Percentiles rank a stretch among this genome's conserved stretches.
These are phyloP conservation scores for Incumbomyces delicatus DNA, from an alignment of 2,329 filamentous ascomycete species.

Conservation along the genomic window DNA sequence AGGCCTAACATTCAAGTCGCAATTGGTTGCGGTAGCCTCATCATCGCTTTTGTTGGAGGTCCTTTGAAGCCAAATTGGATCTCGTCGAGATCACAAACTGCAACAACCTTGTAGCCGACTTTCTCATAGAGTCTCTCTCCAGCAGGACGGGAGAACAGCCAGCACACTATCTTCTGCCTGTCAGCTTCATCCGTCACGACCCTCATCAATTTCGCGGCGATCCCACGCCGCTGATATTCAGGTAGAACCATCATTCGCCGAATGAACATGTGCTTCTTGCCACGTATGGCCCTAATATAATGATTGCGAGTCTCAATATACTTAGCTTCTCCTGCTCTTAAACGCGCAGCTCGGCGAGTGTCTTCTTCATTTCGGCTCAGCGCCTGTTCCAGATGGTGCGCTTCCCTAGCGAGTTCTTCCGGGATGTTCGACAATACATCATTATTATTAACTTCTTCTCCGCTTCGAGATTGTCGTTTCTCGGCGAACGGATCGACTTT, in stretches of 20 bases:
- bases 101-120: slow-evolving; percentile 12
- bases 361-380: neutral
- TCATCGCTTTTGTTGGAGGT: slow-evolving; percentile 10
- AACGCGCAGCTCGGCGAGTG: neutral
- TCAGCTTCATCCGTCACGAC: slow-evolving; percentile 15
- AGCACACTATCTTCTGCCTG: slow-evolving; percentile 14
- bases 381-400: neutral
- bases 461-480: neutral
- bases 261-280: slow-evolving; percentile 16
- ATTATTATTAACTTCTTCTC: neutral
- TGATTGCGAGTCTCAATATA: slow-evolving; percentile 9
- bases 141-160: slow-evolving; percentile 14
- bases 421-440: slow-evolving; percentile 1
- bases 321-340: slow-evolving; percentile 5
- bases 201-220: slow-evolving; percentile 14
- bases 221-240: slow-evolving; percentile 13
- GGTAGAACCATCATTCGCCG: slow-evolving; percentile 15
- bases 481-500: slow-evolving; percentile 13
- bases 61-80: slow-evolving; percentile 11
- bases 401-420: slow-evolving; percentile 3
- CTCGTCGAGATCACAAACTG: slow-evolving; percentile 5
- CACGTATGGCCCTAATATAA: slow-evolving; percentile 12
- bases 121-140: slow-evolving; percentile 13
- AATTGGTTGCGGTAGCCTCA: slow-evolving; percentile 9
- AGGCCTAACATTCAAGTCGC: no score